These are phyloP conservation scores for Luzula sylvatica DNA, from an alignment of 176 grass and related monocot genomes.

Conservation along the genomic window DNA sequence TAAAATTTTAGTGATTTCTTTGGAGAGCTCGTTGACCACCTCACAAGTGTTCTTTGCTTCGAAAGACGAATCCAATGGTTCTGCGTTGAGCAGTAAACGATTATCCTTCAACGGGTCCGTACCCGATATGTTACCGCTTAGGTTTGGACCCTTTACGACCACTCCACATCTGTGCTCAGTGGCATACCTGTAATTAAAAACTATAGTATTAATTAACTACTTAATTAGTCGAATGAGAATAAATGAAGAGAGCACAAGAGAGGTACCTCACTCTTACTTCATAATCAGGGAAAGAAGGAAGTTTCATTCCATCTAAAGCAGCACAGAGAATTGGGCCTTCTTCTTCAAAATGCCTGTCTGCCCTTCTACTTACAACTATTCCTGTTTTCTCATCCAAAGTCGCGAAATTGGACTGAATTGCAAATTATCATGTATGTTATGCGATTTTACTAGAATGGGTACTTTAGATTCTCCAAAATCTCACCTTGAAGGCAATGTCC, in stretches of 20 bases:
- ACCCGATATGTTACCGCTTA: constrained; percentile 98
- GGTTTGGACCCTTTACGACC: constrained; percentile 87
- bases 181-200: constrained; percentile 55
- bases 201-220: background rate
- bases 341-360: constrained; percentile 89
- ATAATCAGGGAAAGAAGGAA: constrained; percentile 62
- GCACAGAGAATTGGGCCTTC: constrained; percentile 75
- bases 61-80: constrained; percentile 63
- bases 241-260: background rate
- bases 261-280: constrained; percentile 90
- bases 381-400: constrained; percentile 77
- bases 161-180: constrained; percentile 94
- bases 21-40: constrained; percentile 84
- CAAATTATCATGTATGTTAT: too few relatives aligned
- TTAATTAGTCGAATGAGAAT: background rate
- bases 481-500: constrained; percentile 95
- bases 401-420: constrained; percentile 74
- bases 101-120: constrained; percentile 91
- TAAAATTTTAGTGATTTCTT: constrained; percentile 67
- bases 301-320: constrained; percentile 74
- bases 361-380: constrained; percentile 62
- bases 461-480: background rate
- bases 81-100: constrained; percentile 71
- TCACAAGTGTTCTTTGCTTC: constrained; percentile 78
- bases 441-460: too few relatives aligned